Conservation (phyloP, 176 grass and related monocot genomes). For the Avena insularis region DNA sequence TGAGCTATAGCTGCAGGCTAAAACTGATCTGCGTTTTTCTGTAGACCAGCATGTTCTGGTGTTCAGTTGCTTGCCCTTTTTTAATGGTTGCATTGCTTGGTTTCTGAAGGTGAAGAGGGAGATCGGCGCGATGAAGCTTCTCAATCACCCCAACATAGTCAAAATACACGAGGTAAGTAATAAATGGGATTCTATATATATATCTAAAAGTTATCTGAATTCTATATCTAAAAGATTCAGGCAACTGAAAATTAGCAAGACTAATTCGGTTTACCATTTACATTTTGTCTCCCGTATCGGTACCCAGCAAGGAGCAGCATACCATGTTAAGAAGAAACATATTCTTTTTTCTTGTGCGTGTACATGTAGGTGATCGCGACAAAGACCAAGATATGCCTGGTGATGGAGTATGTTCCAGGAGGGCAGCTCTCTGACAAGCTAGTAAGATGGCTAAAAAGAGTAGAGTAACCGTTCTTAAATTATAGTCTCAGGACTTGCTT, state of each 20-base stretch:
- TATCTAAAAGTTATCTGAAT: neutral
- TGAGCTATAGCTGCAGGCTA: too few species aligned
- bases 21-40: neutral
- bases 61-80: neutral
- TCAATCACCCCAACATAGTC: constrained; percentile 78
- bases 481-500: neutral
- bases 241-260: neutral
- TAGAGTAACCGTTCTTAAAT: neutral
- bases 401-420: constrained; percentile 82
- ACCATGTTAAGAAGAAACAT: neutral
- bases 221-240: neutral
- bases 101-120: constrained; percentile 63
- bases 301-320: neutral
- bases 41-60: neutral
- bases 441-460: constrained; percentile 45
- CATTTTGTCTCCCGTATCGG: neutral
- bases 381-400: constrained; percentile 71
- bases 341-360: neutral
- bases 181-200: neutral
- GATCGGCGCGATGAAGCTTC: constrained; percentile 74
- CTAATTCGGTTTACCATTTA: neutral
- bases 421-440: constrained; percentile 78
- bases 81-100: constrained; percentile 17
- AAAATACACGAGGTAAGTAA: constrained; percentile 67
- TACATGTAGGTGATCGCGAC: constrained; percentile 64